Base-by-base conservation (phyloP, 805 yeast species). In the Naumovozyma castellii region DNA sequence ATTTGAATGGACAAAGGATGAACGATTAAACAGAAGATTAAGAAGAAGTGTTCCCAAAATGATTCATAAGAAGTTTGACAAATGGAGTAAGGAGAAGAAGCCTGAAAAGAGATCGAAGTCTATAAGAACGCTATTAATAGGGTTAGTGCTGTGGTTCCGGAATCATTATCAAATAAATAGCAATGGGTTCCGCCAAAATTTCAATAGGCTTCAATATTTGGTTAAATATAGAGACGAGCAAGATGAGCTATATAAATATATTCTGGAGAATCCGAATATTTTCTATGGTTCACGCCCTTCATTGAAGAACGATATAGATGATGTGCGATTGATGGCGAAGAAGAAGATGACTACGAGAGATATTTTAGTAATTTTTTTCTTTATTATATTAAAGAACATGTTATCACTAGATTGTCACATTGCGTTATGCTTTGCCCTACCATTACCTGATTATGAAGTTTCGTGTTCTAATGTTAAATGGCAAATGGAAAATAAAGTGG, bases 151-250 rank as follows among this genome's bases (percentile, higher is more conserved):
- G 17, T 57, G 62, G 62, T 57, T 49, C 38, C 40, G 57, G 36
- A 32, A 48, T 1, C 38, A 53, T 37, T 57, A 48, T 32, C 42
- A 50, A 34, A 46, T 54, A 9, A 53, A 56, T 40, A 42, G 48
- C 15, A 52, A 50, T 35, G 60, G 61, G 12, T 51, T 53, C 20
- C 40, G 62, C 14, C 62, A 55, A 32, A 48, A 50, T 19, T 41
- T 43, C 15, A 28, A 40, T 6, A 41, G 54, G 14, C 18, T 49
- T 8, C 37, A 45, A 22, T 38, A 43, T 33, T 33, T 47, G 15
- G 15, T 42, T 1, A 36, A 34, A 17, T 40, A 41, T 31, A 4
- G 33, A 9, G 3, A 20, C 9, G 15, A 34, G 6, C 10, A 16
- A 37, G 9, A 9, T 36, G 8, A 17, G 15, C 13, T 12, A n/a